Conservation (phyloP, 108 stramenopile species). For the Cylindrotheca closterium region DNA sequence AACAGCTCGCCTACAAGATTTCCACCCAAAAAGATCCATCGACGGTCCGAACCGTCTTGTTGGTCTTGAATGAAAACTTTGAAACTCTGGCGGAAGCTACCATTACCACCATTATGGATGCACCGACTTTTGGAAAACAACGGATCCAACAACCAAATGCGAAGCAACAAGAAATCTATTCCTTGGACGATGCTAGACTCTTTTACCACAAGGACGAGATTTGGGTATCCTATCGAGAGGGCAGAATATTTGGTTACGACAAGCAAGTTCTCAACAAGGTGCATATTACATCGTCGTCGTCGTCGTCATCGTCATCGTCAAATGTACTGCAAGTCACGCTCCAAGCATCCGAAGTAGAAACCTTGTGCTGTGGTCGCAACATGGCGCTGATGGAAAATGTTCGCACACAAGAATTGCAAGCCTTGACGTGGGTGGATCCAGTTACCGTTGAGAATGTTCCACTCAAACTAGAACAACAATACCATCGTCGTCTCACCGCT, state of each 20-base stretch:
- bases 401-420: constrained; percentile 39
- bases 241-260: constrained; percentile 79
- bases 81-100: constrained; percentile 61
- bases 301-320: background rate
- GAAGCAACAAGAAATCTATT: constrained; percentile 6
- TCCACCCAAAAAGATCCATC: constrained; percentile 38
- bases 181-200: constrained; percentile 83
- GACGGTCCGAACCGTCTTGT: constrained; percentile 56
- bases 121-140: constrained; percentile 50
- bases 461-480: constrained; percentile 1
- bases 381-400: constrained; percentile 71
- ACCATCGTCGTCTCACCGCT: constrained; percentile 2
- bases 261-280: constrained; percentile 77
- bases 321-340: constrained; percentile 39
- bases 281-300: constrained; percentile 44
- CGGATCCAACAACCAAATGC: constrained; percentile 19
- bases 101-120: constrained; percentile 64
- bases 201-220: constrained; percentile 62
- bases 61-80: constrained; percentile 45
- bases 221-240: constrained; percentile 82
- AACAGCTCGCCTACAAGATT: constrained; percentile 39
- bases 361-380: constrained; percentile 84
- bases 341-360: constrained; percentile 71
- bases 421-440: constrained; percentile 87
- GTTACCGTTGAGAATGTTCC: constrained; percentile 74